phyloP scores from a whole-genome alignment of 495 filamentous ascomycete species.

The Umbilicaria muhlenbergii region DNA sequence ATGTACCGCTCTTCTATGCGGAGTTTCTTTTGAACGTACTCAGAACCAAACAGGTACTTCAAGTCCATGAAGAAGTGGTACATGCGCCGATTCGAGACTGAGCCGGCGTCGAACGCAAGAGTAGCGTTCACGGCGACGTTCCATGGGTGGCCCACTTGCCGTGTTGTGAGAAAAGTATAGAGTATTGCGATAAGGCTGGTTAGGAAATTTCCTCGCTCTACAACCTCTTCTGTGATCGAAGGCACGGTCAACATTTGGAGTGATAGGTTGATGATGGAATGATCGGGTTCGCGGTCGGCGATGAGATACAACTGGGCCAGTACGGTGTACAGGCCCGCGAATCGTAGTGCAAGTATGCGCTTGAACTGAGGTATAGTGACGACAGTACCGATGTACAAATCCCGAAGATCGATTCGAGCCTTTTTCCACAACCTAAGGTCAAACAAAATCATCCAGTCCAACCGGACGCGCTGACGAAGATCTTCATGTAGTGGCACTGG shows the following conservation, averaged over 20 bases:
- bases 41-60: conserved; percentile 72
- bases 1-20: conserved; percentile 73
- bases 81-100: conserved; percentile 84
- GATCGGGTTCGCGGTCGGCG: conserved; percentile 89
- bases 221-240: conserved; percentile 87
- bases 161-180: conserved; percentile 90
- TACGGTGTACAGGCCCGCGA: conserved; percentile 85
- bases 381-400: conserved; percentile 91
- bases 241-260: conserved; percentile 93
- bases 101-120: conserved; percentile 81
- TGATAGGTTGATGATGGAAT: conserved; percentile 95
- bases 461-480: conserved; percentile 67
- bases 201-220: conserved; percentile 89
- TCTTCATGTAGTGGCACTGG: conserved; percentile 62
- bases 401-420: conserved; percentile 72
- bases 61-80: conserved; percentile 94
- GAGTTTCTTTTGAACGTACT: conserved; percentile 70
- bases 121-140: conserved; percentile 72
- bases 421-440: conserved; percentile 96
- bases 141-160: conserved; percentile 85
- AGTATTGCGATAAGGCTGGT: conserved; percentile 90
- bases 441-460: conserved; percentile 95
- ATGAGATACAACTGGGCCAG: conserved; percentile 92
- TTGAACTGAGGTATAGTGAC: conserved; percentile 93
- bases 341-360: conserved; percentile 79